Conservation (phyloP, 176 grass and related monocot species). For the Stipa capillata region DNA sequence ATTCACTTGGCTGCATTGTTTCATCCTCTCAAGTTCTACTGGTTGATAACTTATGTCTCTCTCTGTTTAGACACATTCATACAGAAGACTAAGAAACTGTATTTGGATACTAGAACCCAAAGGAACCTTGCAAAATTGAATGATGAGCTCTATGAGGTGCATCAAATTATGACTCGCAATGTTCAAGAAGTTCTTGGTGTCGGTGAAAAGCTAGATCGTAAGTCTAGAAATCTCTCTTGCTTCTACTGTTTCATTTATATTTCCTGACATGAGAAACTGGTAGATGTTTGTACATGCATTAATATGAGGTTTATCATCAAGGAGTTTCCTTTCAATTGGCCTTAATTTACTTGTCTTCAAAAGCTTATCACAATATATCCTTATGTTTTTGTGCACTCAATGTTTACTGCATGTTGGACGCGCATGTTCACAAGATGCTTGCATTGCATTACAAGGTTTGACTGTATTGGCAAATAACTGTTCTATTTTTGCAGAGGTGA, state of each 20-base stretch:
- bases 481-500: slow-evolving; percentile 67
- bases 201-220: slow-evolving; percentile 93
- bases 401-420: not conserved
- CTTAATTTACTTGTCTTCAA: not conserved
- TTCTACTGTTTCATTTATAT: not conserved
- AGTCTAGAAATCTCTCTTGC: slow-evolving; percentile 24
- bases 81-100: slow-evolving; percentile 97
- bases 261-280: not conserved
- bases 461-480: not conserved
- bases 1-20: not conserved
- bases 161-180: slow-evolving; percentile 96
- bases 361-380: not conserved
- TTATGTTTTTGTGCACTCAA: not conserved
- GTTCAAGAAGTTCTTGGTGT: slow-evolving; percentile 98
- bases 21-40: not conserved
- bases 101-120: slow-evolving; percentile 92
- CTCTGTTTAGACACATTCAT: slow-evolving; percentile 77
- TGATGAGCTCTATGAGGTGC: slow-evolving; percentile 94
- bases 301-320: not conserved
- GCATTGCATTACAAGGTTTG: not conserved
- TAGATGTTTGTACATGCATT: not conserved
- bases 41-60: slow-evolving; percentile 14
- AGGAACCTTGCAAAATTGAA: slow-evolving; percentile 89
- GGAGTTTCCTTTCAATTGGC: not conserved
- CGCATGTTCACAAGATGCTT: not conserved